Evolutionary conservation across 2,329 filamentous ascomycete genomes (phyloP).

Genomic region (Chrysoporthe cubensis): DNA sequence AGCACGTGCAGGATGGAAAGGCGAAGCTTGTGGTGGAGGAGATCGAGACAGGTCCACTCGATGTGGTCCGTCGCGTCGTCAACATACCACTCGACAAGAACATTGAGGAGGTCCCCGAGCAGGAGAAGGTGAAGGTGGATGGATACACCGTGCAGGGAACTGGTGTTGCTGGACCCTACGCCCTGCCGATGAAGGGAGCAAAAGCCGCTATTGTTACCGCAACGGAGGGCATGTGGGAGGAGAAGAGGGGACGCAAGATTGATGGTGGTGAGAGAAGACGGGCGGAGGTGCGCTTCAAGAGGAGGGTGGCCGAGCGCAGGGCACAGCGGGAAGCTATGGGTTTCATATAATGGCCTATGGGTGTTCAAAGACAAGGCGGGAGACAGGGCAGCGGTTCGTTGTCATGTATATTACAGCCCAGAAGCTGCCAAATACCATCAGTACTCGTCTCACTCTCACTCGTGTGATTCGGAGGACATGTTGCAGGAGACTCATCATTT

Average conservation of each 20-base stretch:
- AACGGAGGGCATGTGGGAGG: constrained; percentile 92
- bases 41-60: constrained; percentile 37
- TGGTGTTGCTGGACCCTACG: constrained; percentile 75
- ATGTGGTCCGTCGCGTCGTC: constrained; percentile 57
- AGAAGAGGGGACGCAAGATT: constrained; percentile 84
- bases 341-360: constrained; percentile 7
- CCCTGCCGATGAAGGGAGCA: constrained; percentile 69
- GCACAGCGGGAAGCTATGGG: constrained; percentile 53
- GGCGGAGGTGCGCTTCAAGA: constrained; percentile 86
- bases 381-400: not conserved
- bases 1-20: constrained; percentile 65
- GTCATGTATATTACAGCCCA: not conserved
- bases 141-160: constrained; percentile 72
- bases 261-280: constrained; percentile 93
- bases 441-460: not conserved
- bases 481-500: not conserved
- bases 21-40: constrained; percentile 56
- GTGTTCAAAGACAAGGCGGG: not conserved
- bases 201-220: constrained; percentile 69
- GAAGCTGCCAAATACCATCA: constrained; percentile 1
- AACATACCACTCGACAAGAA: constrained; percentile 56
- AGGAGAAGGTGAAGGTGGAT: constrained; percentile 57
- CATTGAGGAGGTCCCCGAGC: constrained; percentile 38
- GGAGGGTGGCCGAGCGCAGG: constrained; percentile 76
- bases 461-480: not conserved